These are phyloP conservation scores for Sphaerostilbella broomeana DNA, from an alignment of 2,329 filamentous ascomycete species.

Conservation along the genomic window DNA sequence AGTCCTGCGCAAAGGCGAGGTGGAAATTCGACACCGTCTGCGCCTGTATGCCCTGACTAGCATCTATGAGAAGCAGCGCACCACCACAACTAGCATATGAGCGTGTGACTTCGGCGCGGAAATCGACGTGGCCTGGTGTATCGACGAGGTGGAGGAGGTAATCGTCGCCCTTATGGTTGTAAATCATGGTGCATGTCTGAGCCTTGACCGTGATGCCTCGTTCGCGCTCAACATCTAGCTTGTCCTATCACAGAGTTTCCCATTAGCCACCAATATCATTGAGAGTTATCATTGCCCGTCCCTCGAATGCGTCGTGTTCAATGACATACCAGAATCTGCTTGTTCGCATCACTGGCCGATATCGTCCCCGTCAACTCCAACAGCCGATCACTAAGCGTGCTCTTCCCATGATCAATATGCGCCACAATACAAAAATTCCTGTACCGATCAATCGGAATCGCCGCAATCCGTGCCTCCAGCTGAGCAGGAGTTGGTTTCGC, in stretches of 20 bases:
- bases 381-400: conserved; percentile 84
- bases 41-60: conserved; percentile 91
- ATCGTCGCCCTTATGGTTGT: conserved; percentile 76
- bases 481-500: conserved; percentile 28
- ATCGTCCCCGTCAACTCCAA: conserved; percentile 95
- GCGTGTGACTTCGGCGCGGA: conserved; percentile 88
- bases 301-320: background rate
- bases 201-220: conserved; percentile 98
- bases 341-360: conserved; percentile 69
- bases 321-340: conserved; percentile 66
- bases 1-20: conserved; percentile 84
- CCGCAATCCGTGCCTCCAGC: conserved; percentile 51
- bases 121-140: conserved; percentile 96
- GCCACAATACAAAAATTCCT: conserved; percentile 99
- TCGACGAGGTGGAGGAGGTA: conserved; percentile 94
- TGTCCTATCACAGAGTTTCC: conserved; percentile 49
- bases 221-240: conserved; percentile 92
- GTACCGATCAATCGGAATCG: conserved; percentile 71
- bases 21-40: conserved; percentile 99
- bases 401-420: conserved; percentile 98
- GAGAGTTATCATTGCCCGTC: background rate
- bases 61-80: conserved; percentile 86
- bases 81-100: conserved; percentile 96
- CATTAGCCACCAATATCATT: no score
- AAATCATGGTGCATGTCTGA: conserved; percentile 97